Conservation (phyloP, 2,329 filamentous ascomycete species). For the Aspergillus hiratsukae region DNA sequence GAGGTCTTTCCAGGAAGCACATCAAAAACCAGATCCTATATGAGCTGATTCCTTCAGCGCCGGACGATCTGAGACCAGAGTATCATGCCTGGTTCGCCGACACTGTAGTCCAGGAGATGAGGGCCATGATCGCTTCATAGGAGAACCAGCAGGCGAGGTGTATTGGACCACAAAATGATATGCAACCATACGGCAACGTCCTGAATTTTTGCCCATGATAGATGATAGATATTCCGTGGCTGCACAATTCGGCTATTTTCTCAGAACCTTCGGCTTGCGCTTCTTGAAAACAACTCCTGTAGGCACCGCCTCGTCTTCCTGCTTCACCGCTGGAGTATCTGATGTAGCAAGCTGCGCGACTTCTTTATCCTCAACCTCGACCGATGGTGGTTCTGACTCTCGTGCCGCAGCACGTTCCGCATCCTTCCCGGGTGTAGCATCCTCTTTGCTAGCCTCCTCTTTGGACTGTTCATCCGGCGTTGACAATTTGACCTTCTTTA, state of each 20-base stretch:
- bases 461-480: conserved; percentile 9
- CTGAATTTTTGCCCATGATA: background rate
- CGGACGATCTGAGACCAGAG: background rate
- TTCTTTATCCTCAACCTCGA: conserved; percentile 24
- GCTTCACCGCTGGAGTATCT: conserved; percentile 6
- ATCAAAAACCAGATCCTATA: too few relatives aligned
- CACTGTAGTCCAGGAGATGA: background rate
- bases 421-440: conserved; percentile 4
- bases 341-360: conserved; percentile 13
- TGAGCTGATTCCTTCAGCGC: background rate
- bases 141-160: background rate
- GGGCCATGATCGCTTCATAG: background rate
- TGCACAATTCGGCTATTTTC: conserved; percentile 24
- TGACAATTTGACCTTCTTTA: conserved; percentile 31
- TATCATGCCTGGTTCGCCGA: background rate
- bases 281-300: conserved; percentile 46
- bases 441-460: conserved; percentile 13
- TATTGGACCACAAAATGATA: background rate
- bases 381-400: conserved; percentile 8
- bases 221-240: background rate
- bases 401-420: conserved; percentile 4
- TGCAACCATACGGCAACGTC: background rate
- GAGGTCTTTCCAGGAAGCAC: too few relatives aligned
- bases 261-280: conserved; percentile 43
- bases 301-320: conserved; percentile 18